Percentiles rank a stretch among this genome's conserved stretches.
Conservation (phyloP, 2,329 filamentous ascomycete genomes). For the Colletotrichum sp. region DNA sequence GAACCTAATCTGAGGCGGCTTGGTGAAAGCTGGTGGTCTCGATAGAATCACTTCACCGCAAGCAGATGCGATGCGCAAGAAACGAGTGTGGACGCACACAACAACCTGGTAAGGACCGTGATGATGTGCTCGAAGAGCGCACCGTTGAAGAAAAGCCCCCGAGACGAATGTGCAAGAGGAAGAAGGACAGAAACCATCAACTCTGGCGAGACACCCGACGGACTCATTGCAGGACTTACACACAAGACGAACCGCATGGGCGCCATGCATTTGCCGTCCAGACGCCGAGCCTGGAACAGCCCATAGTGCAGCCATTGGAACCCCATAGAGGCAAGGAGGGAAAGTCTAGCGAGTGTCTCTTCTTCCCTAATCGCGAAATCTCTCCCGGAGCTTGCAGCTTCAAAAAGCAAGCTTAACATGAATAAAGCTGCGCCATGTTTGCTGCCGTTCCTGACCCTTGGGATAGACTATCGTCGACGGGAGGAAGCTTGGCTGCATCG, state of each 20-base stretch:
- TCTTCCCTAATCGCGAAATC: neutral
- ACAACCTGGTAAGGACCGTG: neutral
- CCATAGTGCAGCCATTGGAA: neutral
- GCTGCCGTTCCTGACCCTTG: neutral
- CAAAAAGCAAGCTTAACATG: neutral
- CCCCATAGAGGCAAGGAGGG: neutral
- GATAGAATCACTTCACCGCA: neutral
- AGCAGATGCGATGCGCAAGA: neutral
- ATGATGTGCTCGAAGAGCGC: neutral
- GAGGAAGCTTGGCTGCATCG: neutral
- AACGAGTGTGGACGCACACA: neutral
- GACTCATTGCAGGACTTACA: neutral
- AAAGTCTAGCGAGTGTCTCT: neutral
- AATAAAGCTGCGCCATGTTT: neutral
- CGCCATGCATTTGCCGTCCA: neutral
- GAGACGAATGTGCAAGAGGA: neutral
- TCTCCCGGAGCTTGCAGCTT: neutral
- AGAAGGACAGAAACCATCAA: neutral
- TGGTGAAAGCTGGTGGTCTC: neutral
- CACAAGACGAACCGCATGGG: too few species aligned
- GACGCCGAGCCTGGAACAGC: neutral
- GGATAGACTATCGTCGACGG: neutral
- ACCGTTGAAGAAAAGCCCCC: neutral
- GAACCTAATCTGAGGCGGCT: neutral
- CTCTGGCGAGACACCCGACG: too few species aligned